Conservation (phyloP, 768 basidiomycete genomes). For the Candolleomyces aberdarensis region DNA sequence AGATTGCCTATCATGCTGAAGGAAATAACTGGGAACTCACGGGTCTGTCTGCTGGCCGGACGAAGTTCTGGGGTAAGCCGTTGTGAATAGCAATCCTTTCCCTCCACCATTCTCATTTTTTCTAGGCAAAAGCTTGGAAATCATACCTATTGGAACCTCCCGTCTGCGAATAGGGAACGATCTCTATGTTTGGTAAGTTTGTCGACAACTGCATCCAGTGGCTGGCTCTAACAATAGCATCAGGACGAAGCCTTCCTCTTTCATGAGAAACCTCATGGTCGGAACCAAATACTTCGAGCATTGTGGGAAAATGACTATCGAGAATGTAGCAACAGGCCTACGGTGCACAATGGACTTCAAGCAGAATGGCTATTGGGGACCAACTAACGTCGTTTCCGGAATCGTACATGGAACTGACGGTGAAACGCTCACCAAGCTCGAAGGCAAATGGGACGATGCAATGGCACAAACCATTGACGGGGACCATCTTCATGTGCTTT, state of each 20-base stretch:
- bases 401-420: slow-evolving; percentile 52
- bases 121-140: slow-evolving; percentile 84
- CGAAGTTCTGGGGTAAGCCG: slow-evolving; percentile 80
- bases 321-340: slow-evolving; percentile 51
- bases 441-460: slow-evolving; percentile 89
- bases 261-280: slow-evolving; percentile 86
- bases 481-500: slow-evolving; percentile 70
- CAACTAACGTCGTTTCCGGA: slow-evolving; percentile 71
- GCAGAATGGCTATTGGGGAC: slow-evolving; percentile 79
- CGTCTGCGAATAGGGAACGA: slow-evolving; percentile 66
- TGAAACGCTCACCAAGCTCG: slow-evolving; percentile 57
- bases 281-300: slow-evolving; percentile 91
- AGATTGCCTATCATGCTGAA: slow-evolving; percentile 84
- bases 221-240: background rate
- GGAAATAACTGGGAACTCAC: slow-evolving; percentile 73
- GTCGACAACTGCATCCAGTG: background rate
- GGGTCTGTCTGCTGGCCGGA: slow-evolving; percentile 78
- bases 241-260: slow-evolving; percentile 86
- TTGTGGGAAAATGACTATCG: slow-evolving; percentile 72
- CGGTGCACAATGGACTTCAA: slow-evolving; percentile 82
- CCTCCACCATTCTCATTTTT: slow-evolving; percentile 13
- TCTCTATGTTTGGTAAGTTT: slow-evolving; percentile 57
- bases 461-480: slow-evolving; percentile 66
- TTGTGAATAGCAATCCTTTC: slow-evolving; percentile 21
- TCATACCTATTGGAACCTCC: slow-evolving; percentile 75